These are phyloP conservation scores for Metarhizium album DNA, from an alignment of 2,329 filamentous ascomycete genomes.

Conservation along the genomic window DNA sequence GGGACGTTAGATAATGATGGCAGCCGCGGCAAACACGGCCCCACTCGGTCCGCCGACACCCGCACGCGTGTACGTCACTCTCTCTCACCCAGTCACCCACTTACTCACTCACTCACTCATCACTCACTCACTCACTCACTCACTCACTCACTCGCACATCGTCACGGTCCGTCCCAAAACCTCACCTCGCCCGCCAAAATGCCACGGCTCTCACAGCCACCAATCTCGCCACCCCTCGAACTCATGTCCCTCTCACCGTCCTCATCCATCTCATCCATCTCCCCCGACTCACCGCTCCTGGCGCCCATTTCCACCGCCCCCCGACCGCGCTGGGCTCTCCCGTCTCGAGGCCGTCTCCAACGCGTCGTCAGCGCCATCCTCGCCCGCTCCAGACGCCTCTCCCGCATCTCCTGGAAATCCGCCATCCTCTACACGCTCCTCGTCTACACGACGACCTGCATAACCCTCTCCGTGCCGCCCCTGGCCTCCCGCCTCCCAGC, in stretches of 20 bases:
- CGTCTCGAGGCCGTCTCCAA: not conserved
- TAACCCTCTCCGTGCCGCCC: constrained; percentile 28
- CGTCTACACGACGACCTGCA: constrained; percentile 29
- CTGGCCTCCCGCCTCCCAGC: constrained; percentile 32
- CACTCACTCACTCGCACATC: not conserved
- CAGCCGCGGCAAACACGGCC: too few relatives aligned
- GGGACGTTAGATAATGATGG: too few relatives aligned
- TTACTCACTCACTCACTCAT: not conserved
- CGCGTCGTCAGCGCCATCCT: not conserved
- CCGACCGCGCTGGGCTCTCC: not conserved
- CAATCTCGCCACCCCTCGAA: not conserved
- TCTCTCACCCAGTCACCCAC: not conserved
- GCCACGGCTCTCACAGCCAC: not conserved
- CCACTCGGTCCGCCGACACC: too few relatives aligned
- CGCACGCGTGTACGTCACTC: too few relatives aligned
- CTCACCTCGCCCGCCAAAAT: not conserved
- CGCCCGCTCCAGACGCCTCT: not conserved
- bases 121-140: not conserved
- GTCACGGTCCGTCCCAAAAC: not conserved
- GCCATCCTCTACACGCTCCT: not conserved
- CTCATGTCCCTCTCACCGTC: constrained; percentile 5
- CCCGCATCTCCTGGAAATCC: not conserved
- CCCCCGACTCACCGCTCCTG: constrained; percentile 6
- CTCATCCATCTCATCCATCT: not conserved
- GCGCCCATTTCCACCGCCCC: not conserved